Percentiles rank a stretch among this genome's conserved stretches.
Conservation (phyloP, 768 basidiomycete genomes). For the Tulasnella sp. region DNA sequence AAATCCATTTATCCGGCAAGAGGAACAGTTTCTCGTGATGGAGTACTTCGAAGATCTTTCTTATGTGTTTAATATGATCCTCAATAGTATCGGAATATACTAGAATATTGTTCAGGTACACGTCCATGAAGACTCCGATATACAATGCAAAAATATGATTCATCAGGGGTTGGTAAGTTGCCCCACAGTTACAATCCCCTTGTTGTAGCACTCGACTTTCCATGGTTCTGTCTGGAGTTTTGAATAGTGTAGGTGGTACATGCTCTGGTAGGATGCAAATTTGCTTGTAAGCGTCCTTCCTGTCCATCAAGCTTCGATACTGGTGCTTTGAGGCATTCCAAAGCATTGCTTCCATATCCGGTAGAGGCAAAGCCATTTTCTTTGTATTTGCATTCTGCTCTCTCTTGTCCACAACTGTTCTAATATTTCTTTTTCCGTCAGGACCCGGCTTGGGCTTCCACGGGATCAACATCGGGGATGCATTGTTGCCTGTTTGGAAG, state of each 20-base stretch:
- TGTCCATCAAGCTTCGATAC: slow-evolving; percentile 14
- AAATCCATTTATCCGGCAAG: slow-evolving; percentile 30
- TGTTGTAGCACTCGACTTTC: slow-evolving; percentile 21
- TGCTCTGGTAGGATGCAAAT: slow-evolving; percentile 7
- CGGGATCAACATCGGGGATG: neutral
- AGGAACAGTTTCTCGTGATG: slow-evolving; percentile 30
- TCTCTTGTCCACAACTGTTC: slow-evolving; percentile 16
- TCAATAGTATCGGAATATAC: slow-evolving; percentile 37
- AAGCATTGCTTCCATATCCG: slow-evolving; percentile 18
- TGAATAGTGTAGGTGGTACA: slow-evolving; percentile 5
- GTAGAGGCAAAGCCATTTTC: slow-evolving; percentile 14
- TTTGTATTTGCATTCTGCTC: slow-evolving; percentile 13
- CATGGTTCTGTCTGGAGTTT: slow-evolving; percentile 10
- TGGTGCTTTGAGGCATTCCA: slow-evolving; percentile 3
- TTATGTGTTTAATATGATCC: slow-evolving; percentile 33
- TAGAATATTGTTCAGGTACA: slow-evolving; percentile 42
- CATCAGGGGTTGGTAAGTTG: slow-evolving; percentile 34
- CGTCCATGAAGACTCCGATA: slow-evolving; percentile 39
- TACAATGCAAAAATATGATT: slow-evolving; percentile 30
- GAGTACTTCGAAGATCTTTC: slow-evolving; percentile 30
- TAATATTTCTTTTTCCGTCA: slow-evolving; percentile 7
- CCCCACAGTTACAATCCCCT: slow-evolving; percentile 30
- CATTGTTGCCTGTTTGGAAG: neutral
- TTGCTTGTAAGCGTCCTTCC: slow-evolving; percentile 17
- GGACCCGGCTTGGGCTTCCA: slow-evolving; percentile 2